Evolutionary conservation across 2,329 filamentous ascomycete species (phyloP), one percentile per base, ranked within the genome.

Genomic region (Tolypocladium ophioglossoides): DNA sequence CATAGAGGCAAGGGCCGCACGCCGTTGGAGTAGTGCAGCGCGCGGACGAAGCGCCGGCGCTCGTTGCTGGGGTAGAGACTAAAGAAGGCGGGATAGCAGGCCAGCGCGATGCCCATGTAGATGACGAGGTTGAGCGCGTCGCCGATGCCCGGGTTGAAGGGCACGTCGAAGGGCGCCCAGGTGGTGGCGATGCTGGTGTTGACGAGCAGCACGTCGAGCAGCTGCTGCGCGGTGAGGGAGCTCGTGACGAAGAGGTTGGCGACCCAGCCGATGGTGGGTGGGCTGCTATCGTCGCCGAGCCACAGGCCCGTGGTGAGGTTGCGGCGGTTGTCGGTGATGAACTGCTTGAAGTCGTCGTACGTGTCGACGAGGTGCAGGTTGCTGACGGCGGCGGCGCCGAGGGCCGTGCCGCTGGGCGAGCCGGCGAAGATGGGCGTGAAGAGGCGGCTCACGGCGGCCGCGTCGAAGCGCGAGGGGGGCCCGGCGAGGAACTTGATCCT

Each of bases 1-100:
- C 92, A 96, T 2, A 96, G 74, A 0, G 91, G 89, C 10, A 88
- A 74, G 0, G 88, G 85, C 14, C 88, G 79, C 32, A 96, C 90
- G 49, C 91, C 91, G 64, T 96, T 96, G 53, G 89, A 95, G 70
- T 95, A 96, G 68, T 96, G 86, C 34, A 96, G 74, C 18, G 87
- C 87, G 52, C 91, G 82, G 27, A 96, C 89, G 59, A 90, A 87
- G 51, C 84, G 76, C 12, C 90, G 74, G 30, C 90, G 80, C 68
- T 96, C 91, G 32, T 87, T 75, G n/a, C 89, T 95, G 0, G 90
- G 89, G 64, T 96, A 96, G 5, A 96, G 74, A 0, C 88, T 82
- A 62, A 96, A 95, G 74, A 96, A 91, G 16, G 86, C 89, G 1
- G 91, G 90, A 62, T 87, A 94, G 1, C 85, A 84, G 8, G 82